phyloP scores from a whole-genome alignment of 768 basidiomycete genomes.

The Gautieria morchelliformis region DNA sequence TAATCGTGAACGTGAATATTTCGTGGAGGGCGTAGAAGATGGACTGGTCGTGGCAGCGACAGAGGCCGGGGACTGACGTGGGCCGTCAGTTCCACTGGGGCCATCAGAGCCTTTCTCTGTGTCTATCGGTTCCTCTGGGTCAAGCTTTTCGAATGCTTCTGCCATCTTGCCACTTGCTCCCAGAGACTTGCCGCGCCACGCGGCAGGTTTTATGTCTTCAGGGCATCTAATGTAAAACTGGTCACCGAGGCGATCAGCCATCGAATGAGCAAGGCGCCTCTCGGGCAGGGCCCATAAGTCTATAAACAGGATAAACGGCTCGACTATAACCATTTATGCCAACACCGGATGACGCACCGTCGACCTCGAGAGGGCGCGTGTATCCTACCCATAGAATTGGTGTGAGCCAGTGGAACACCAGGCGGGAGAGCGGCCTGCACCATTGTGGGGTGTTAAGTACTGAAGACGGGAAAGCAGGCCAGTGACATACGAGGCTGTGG shows the following conservation, averaged over 20 bases:
- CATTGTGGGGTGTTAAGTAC: background rate
- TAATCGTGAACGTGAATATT: background rate
- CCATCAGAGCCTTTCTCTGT: constrained; percentile 10
- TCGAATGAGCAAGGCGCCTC: constrained; percentile 24
- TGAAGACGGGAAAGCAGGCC: background rate
- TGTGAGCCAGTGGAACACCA: constrained; percentile 44
- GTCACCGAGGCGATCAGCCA: constrained; percentile 34
- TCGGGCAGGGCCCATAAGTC: constrained; percentile 47
- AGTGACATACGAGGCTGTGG: constrained; percentile 20
- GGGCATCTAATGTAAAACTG: constrained; percentile 43
- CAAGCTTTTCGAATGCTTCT: constrained; percentile 4
- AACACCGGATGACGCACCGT: constrained; percentile 27
- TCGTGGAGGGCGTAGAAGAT: background rate
- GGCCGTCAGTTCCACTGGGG: background rate
- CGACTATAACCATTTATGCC: background rate
- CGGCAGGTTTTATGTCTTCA: constrained; percentile 34
- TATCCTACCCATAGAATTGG: constrained; percentile 50
- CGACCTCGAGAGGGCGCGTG: constrained; percentile 45
- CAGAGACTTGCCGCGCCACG: constrained; percentile 2
- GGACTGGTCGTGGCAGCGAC: background rate
- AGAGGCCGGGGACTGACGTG: background rate
- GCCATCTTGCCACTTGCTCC: constrained; percentile 8
- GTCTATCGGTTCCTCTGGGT: background rate
- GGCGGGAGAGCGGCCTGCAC: constrained; percentile 32
- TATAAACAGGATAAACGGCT: constrained; percentile 14